Conservation (phyloP, 2,329 filamentous ascomycete species). For the Amauroascus niger region DNA sequence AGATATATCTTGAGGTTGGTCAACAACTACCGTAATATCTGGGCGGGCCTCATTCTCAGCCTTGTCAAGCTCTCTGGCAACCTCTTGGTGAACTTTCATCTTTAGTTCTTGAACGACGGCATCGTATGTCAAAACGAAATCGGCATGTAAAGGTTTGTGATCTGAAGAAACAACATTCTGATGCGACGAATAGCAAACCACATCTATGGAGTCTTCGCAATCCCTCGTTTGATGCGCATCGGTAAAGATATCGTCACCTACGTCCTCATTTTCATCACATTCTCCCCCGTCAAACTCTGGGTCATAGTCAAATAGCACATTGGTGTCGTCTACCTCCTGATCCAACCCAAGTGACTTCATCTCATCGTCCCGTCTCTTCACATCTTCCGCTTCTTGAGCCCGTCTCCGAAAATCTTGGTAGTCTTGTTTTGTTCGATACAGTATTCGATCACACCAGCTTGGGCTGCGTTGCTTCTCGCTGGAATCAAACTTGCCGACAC, state of each 20-base stretch:
- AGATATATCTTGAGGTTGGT: constrained; percentile 34
- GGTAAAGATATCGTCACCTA: constrained; percentile 21
- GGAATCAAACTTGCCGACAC: constrained; percentile 81
- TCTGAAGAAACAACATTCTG: constrained; percentile 87
- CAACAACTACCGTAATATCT: constrained; percentile 70
- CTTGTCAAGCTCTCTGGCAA: constrained; percentile 77
- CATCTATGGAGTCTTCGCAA: constrained; percentile 41
- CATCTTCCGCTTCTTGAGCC: constrained; percentile 53
- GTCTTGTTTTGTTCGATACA: constrained; percentile 70
- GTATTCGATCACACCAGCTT: constrained; percentile 92
- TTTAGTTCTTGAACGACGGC: constrained; percentile 78
- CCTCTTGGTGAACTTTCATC: constrained; percentile 71
- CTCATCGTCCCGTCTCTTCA: constrained; percentile 66
- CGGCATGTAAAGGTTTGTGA: constrained; percentile 79
- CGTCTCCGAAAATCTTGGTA: constrained; percentile 56
- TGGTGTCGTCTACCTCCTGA: constrained; percentile 63
- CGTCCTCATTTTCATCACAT: constrained; percentile 46
- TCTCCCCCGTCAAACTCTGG: constrained; percentile 62
- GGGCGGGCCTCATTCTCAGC: constrained; percentile 86
- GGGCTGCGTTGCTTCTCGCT: constrained; percentile 89
- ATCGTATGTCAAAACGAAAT: constrained; percentile 78
- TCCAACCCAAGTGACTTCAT: constrained; percentile 74
- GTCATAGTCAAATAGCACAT: constrained; percentile 82
- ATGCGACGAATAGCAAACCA: constrained; percentile 73
- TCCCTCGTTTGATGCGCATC: constrained; percentile 16